Evolutionary conservation across 257 asterid genomes (phyloP), one percentile per base, ranked within the genome.

Genomic region (Salvia splendens): DNA sequence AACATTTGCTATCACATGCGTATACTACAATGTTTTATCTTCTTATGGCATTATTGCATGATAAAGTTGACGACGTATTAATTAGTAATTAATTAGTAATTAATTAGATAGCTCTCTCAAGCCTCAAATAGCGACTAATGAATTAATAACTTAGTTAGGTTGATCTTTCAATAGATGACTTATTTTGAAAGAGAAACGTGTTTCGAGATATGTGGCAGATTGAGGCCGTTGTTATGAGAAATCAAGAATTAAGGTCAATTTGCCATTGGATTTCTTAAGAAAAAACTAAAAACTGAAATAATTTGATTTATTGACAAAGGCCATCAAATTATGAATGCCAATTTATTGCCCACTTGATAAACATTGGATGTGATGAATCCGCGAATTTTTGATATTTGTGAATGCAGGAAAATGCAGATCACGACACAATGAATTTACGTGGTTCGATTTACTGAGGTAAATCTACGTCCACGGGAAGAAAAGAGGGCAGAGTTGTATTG

Each of bases 141-240:
- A 4, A 3, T 35, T 35, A 35, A 24, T 53, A 24, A 53, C 9
- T 9, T 24, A 53, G 40, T 16, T 17, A 8, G 57, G 8, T n/a
- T n/a, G 53, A 7, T 51, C 40, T 32, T 32, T 33, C 5, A 57
- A 38, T 7, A 40, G 48, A 50, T 40, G 17, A 54, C 64, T 14
- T 67, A n/a, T n/a, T 63, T 52, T 60, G 55, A 64, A 30, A 68
- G 17, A 12, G 53, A 64, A 54, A 61, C 9, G 45, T 53, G 65
- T 42, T 68, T 24, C 2, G 30, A 24, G 20, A 71, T 5, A 54
- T 56, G 70, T 55, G 71, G 76, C n/a, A 3, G 50, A 40, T 30
- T 16, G 73, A 59, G 50, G 64, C 69, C 64, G 73, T 52, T 24
- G 30, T 24, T 24, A 24, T 24, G 30, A 24, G 30, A 24, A 24